A percentile compares a stretch with the other conserved stretches of the same genome.
Conservation (phyloP, 148 eudicot species). For the Limonium bicolor region DNA sequence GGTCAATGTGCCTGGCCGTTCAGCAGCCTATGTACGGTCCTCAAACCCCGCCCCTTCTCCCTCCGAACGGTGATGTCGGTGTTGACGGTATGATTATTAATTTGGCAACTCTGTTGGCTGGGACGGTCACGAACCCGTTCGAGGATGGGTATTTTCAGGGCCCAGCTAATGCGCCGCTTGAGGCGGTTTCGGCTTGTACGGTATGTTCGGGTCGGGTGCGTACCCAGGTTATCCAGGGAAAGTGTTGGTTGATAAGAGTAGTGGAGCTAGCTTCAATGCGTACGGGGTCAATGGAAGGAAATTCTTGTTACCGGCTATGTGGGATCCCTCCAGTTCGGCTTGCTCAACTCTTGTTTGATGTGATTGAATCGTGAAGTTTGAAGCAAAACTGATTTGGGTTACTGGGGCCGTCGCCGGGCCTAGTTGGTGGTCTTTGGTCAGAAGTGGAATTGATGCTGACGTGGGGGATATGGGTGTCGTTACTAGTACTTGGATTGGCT, state of each 20-base stretch:
- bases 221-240: conserved; percentile 56
- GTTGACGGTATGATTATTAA: conserved; percentile 58
- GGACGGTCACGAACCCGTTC: conserved; percentile 57
- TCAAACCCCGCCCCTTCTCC: conserved; percentile 36
- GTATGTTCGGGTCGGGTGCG: conserved; percentile 46
- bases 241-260: conserved; percentile 26
- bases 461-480: too few relatives aligned
- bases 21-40: conserved; percentile 62
- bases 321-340: conserved; percentile 4
- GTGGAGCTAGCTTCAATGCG: conserved; percentile 47
- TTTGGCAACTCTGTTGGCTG: conserved; percentile 44
- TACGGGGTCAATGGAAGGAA: conserved; percentile 11
- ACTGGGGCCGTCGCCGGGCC: too few relatives aligned
- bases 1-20: conserved; percentile 79
- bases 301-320: conserved; percentile 10
- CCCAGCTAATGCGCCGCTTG: conserved; percentile 43
- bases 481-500: too few relatives aligned
- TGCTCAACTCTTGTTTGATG: conserved; percentile 10
- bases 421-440: too few relatives aligned
- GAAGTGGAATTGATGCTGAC: too few relatives aligned
- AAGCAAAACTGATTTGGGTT: too few relatives aligned
- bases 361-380: too few relatives aligned
- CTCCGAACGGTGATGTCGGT: conserved; percentile 59
- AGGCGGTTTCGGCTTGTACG: conserved; percentile 41
- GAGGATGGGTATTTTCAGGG: conserved; percentile 56